phyloP scores from a whole-genome alignment of 2,329 filamentous ascomycete species.

The Colletotrichum trifolii region DNA sequence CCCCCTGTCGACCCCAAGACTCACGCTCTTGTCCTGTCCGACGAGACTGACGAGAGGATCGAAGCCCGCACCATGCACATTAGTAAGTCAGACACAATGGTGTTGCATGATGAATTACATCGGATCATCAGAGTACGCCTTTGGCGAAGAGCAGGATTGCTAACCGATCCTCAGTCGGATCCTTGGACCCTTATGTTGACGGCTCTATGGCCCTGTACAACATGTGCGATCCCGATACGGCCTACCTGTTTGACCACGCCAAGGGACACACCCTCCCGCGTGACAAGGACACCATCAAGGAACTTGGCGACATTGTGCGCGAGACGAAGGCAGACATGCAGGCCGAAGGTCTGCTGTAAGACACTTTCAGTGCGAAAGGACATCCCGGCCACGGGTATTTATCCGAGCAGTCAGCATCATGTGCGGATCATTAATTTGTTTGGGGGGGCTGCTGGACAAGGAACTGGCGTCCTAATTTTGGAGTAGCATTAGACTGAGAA shows the following conservation, averaged over 20 bases:
- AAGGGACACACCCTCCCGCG: constrained; percentile 72
- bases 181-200: constrained; percentile 69
- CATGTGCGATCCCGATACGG: constrained; percentile 68
- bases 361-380: neutral
- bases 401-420: constrained; percentile 10
- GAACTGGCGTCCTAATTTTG: constrained; percentile 8
- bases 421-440: constrained; percentile 1
- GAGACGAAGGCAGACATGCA: constrained; percentile 38
- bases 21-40: constrained; percentile 58
- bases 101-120: no score
- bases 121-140: no score
- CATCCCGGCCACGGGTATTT: constrained; percentile 3
- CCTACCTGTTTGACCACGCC: constrained; percentile 72
- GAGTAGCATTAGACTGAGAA: constrained; percentile 29
- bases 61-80: constrained; percentile 65
- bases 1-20: constrained; percentile 58
- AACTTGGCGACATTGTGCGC: constrained; percentile 57
- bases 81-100: constrained; percentile 46
- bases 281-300: constrained; percentile 59
- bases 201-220: constrained; percentile 71
- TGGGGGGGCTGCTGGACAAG: constrained; percentile 2
- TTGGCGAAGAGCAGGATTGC: constrained; percentile 1
- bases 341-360: constrained; percentile 29
- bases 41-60: constrained; percentile 60
- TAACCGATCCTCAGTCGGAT: constrained; percentile 54